These are phyloP conservation scores for Bocquillonia castaneifolia DNA, from an alignment of 441 rosid genomes.

Conservation along the genomic window DNA sequence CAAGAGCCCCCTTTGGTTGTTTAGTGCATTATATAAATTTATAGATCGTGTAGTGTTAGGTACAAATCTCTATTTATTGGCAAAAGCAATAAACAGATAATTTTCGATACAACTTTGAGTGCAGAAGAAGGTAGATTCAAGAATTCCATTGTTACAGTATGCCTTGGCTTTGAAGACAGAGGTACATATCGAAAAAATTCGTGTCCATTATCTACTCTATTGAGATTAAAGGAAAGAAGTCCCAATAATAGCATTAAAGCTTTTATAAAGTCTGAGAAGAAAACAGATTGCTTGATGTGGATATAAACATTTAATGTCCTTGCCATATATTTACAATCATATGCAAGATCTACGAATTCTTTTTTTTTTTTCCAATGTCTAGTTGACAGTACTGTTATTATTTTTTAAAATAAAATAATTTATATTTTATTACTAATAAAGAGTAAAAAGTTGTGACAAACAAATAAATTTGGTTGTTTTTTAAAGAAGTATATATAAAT, in stretches of 20 bases:
- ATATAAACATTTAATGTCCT: slow-evolving; percentile 20
- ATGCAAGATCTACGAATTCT: too few relatives aligned
- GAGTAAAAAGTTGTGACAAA: too few relatives aligned
- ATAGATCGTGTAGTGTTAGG: slow-evolving; percentile 20
- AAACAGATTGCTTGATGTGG: slow-evolving; percentile 29
- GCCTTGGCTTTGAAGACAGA: slow-evolving; percentile 52
- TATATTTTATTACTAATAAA: too few relatives aligned
- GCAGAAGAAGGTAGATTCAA: slow-evolving; percentile 33
- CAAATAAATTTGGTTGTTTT: too few relatives aligned
- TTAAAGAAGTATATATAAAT: too few relatives aligned
- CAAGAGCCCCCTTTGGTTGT: background rate
- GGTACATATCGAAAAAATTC: slow-evolving; percentile 19
- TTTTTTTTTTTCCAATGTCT: too few relatives aligned
- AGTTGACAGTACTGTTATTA: too few relatives aligned
- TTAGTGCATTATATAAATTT: background rate
- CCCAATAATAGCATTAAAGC: background rate
- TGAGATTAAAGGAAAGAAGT: background rate
- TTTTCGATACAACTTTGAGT: slow-evolving; percentile 36
- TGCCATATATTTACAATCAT: slow-evolving; percentile 8
- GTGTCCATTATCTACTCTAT: slow-evolving; percentile 19
- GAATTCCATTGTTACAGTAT: slow-evolving; percentile 17
- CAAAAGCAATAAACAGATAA: slow-evolving; percentile 26
- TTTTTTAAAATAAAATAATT: too few relatives aligned
- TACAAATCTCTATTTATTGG: slow-evolving; percentile 19
- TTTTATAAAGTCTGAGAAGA: slow-evolving; percentile 11